Base-by-base conservation (phyloP, 495 filamentous ascomycete genomes). In the Neurospora sp. region DNA sequence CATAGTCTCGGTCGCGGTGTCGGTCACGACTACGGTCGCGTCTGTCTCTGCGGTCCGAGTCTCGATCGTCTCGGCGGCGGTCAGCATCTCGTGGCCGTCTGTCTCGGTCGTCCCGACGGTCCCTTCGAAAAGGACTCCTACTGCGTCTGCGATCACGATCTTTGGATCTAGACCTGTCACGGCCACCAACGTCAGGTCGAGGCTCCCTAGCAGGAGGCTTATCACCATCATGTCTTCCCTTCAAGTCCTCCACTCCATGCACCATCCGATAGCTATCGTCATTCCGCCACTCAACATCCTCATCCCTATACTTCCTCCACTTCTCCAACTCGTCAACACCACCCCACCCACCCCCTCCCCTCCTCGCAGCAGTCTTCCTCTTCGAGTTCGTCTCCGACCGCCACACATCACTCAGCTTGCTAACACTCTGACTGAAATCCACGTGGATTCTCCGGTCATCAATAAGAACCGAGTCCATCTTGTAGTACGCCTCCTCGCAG, bases 391-490 rank as follows among this genome's bases (percentile, higher is more conserved):
- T 96, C 42, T 91, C 88, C 72, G 86, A 91, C 70, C 96, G 88
- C 96, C 96, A 99, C 27, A 89, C 90, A 70, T 97, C 92, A n/a
- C 93, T 93, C 31, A 99, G 79, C 79, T 92, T 93, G 41, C 92
- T 94, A 79, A 96, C 96, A 80, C 93, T 97, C 81, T 99, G 96
- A 39, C 94, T 97, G 83, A 99, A 99, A 80, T 99, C 96, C 69
- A 99, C 96, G 80, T 98, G 96, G 71, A 99, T 98, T 42, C 96
- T 92, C 73, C 97, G 94, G 78, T 99, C 96, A 76, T 99, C 96
- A 78, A 98, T 98, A 72, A 99, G 83, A 8, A 98, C 94, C 6
- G 90, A 91, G 79, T 98, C 92, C 96, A 98, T 99, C 83, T 99
- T 99, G 83, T 94, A 94, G 78, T 98, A 99, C 16, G 96, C 96